A percentile compares a stretch with the other conserved stretches of the same genome.
These are phyloP conservation scores for Claviceps digitariae DNA, from an alignment of 2,329 filamentous ascomycete genomes.

Conservation along the genomic window DNA sequence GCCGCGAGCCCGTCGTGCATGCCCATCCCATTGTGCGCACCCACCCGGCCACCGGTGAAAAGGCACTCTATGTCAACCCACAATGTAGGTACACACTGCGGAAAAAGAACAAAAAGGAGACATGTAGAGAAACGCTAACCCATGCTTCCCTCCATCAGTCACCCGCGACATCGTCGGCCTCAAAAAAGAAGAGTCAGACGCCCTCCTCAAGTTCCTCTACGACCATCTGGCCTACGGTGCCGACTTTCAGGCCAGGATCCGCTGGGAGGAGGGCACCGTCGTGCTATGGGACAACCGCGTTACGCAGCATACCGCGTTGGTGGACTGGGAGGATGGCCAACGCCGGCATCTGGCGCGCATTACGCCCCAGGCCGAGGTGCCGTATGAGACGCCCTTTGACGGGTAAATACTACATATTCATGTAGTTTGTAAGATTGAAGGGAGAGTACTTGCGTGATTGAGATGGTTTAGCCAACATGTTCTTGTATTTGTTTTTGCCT, in stretches of 20 bases:
- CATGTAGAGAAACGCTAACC: not conserved
- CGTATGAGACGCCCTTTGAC: slow-evolving; percentile 51
- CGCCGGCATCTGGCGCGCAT: slow-evolving; percentile 69
- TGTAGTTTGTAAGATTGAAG: not conserved
- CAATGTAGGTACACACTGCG: slow-evolving; percentile 46
- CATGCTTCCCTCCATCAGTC: slow-evolving; percentile 42
- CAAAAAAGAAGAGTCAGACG: slow-evolving; percentile 78
- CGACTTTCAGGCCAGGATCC: slow-evolving; percentile 58
- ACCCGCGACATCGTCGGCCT: slow-evolving; percentile 68
- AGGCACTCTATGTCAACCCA: slow-evolving; percentile 69
- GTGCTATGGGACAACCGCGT: slow-evolving; percentile 81
- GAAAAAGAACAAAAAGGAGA: not conserved
- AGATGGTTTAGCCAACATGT: not conserved
- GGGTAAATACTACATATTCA: not conserved
- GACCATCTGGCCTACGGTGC: slow-evolving; percentile 39
- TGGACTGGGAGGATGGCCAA: slow-evolving; percentile 72
- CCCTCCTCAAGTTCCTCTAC: slow-evolving; percentile 58
- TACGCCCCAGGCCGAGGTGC: slow-evolving; percentile 68
- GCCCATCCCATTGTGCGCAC: slow-evolving; percentile 70
- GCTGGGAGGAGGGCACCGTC: slow-evolving; percentile 68
- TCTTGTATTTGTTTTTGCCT: not conserved
- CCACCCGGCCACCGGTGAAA: slow-evolving; percentile 72
- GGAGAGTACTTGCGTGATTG: not conserved
- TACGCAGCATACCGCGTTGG: slow-evolving; percentile 62
- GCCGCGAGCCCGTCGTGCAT: slow-evolving; percentile 61